Evolutionary conservation across 495 filamentous ascomycete species (phyloP), one percentile per base, ranked within the genome.

Genomic region (Aspergillus hancockii): DNA sequence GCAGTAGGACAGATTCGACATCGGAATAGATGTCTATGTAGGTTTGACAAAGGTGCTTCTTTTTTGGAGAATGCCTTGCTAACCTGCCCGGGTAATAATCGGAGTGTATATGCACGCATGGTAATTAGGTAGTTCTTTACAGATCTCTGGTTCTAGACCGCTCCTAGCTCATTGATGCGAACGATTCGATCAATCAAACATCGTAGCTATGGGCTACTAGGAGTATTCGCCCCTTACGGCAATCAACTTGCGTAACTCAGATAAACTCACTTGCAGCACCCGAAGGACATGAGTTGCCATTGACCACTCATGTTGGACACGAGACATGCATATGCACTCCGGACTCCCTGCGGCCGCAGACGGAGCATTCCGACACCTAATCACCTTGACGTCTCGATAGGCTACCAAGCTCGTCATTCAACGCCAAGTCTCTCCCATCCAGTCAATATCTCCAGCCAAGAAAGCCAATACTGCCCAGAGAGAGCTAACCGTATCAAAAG

Each of bases 261-360:
- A 41, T n/a, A 18, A 41, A 14, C 14, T 16, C n/a, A 18, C 10
- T 41, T 9, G 34, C 13, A 36, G 9, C 13, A 10, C 34, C 34
- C 34, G 4, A 12, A 10, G 34, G 12, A 14, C 34, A 36, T 36
- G 12, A 36, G 34, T 9, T 14, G 34, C 8, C 34, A 36, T 5
- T 10, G 34, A 14, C 34, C 34, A 36, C 9, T 36, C 34, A 14
- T 14, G 12, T 2, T 36, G 13, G 34, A 9, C 34, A 36, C 34
- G 34, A 36, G 34, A 36, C 34, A 7, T 28, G 25, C 25, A 28
- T 28, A 28, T 28, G 25, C 3, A 28, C 7, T 7, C 25, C 25
- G 58, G 78, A 83, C 47, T 6, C 16, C 23, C 47, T 28, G 7
- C 30, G 32, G 13, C 32, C 4, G 1, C 32, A 36, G 32, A 36